Evolutionary conservation across 805 yeast species (phyloP), one percentile per base, ranked within the genome.

Genomic region (Lachancea meyersii): DNA sequence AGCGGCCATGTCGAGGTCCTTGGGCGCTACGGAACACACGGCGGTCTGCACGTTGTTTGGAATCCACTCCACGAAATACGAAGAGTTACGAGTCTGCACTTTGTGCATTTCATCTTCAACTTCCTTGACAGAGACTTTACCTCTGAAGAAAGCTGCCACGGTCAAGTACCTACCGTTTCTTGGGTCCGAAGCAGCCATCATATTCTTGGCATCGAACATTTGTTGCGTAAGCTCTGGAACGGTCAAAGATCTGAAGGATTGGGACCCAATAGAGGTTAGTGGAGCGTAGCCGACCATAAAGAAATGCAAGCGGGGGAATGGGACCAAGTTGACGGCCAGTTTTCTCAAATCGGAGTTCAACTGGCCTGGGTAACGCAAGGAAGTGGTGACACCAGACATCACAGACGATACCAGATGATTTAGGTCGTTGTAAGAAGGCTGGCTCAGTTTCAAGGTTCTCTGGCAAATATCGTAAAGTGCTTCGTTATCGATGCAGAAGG

Each of bases 251-350:
- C 91, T 79, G 72, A 88, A 88, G 11, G 86, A 79, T 61, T 82
- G 80, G 17, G 95, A 77, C 43, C 84, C 84, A 53, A 80, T 72
- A 7, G 95, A 78, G 37, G 93, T 81, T 61, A 88, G 75, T 50
- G 96, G 96, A 30, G 96, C 96, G 65, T 85, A 87, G 48, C 96
- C 95, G 46, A 86, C 95, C 82, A 86, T 88, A 68, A 88, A 88
- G 73, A 88, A 88, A 69, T 88, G 96, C 61, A 88, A 77, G 68
- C 96, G 80, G 63, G 95, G 94, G 80, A 87, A 88, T 41, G 96
- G 96, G 47, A 88, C 95, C 68, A 88, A 74, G 70, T 88, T 88
- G 47, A 88, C 96, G 13, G 96, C 96, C 60, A 88, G 75, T 67
- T 88, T 88, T 70, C 96, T 81, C 63, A 88, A 72, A 68, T 88